Conservation (phyloP, 2,329 filamentous ascomycete species). For the Escovopsis weberi region DNA sequence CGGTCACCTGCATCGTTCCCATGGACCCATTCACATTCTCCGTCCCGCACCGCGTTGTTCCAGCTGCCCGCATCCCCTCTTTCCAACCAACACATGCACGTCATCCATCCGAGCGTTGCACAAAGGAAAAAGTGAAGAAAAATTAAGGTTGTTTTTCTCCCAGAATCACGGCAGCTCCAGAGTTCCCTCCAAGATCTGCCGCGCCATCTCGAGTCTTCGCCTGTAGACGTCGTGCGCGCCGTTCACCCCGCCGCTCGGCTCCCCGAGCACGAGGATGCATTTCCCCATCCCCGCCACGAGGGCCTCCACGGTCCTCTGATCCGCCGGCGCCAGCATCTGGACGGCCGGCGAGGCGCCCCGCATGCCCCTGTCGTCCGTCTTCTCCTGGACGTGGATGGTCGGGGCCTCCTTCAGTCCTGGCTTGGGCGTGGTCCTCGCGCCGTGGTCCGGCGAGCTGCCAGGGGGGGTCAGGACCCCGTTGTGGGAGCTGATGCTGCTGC, state of each 20-base stretch:
- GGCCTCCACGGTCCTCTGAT: conserved; percentile 44
- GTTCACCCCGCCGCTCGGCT: conserved; percentile 37
- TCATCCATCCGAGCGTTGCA: no score
- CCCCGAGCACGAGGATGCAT: conserved; percentile 43
- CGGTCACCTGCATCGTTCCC: no score
- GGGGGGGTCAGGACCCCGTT: conserved; percentile 29
- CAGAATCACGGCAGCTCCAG: conserved; percentile 3
- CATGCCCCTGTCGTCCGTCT: conserved; percentile 10
- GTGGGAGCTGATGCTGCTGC: conserved; percentile 2
- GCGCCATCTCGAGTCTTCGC: conserved; percentile 59
- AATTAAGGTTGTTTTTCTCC: background rate
- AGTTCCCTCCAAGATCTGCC: conserved; percentile 54
- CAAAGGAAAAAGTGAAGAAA: background rate
- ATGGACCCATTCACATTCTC: no score
- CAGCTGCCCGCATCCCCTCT: no score
- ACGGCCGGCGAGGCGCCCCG: conserved; percentile 24
- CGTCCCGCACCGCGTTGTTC: no score
- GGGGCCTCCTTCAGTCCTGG: conserved; percentile 33
- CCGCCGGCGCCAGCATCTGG: conserved; percentile 35
- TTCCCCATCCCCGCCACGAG: conserved; percentile 44
- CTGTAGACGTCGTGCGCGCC: conserved; percentile 52
- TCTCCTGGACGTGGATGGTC: conserved; percentile 24
- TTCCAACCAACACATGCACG: no score
- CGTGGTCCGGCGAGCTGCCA: conserved; percentile 33
- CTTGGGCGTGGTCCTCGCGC: conserved; percentile 33